These are phyloP conservation scores for Odonthalia washingtoniensis DNA, from an alignment of 31 red algal genomes.

Conservation along the genomic window DNA sequence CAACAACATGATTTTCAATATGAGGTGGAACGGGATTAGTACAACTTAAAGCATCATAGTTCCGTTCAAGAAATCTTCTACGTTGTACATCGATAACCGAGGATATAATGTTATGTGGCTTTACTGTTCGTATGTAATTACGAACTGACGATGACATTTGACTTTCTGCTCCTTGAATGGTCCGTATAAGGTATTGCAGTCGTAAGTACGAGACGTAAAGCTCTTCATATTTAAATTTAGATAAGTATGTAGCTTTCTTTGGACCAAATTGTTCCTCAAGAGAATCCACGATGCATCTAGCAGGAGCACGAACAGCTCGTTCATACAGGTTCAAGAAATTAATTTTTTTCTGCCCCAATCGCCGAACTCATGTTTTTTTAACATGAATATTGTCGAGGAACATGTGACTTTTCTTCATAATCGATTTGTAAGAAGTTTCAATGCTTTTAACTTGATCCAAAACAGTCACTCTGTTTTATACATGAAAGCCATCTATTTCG, in stretches of 20 bases:
- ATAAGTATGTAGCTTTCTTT: neutral
- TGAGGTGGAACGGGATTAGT: conserved; percentile 9
- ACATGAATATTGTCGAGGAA: conserved; percentile 26
- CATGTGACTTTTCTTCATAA: neutral
- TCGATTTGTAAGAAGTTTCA: neutral
- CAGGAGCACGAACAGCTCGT: conserved; percentile 6
- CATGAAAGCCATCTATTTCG: conserved; percentile 5
- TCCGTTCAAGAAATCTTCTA: conserved; percentile 18
- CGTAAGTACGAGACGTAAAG: conserved; percentile 26
- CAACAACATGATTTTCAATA: conserved; percentile 24
- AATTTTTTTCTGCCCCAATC: conserved; percentile 4
- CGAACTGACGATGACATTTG: conserved; percentile 31
- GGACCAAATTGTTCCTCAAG: neutral
- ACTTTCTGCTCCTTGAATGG: conserved; percentile 49
- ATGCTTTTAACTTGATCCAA: conserved; percentile 47
- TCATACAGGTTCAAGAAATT: neutral
- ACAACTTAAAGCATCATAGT: neutral
- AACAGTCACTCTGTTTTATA: neutral
- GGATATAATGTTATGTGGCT: conserved; percentile 35
- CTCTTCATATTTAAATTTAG: neutral
- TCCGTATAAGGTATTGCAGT: conserved; percentile 10
- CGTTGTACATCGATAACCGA: conserved; percentile 38
- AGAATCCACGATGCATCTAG: neutral
- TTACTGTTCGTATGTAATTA: conserved; percentile 15
- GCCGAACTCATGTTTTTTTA: conserved; percentile 19